Percentiles rank a stretch among this genome's conserved stretches.
Conservation (phyloP, 2,329 filamentous ascomycete genomes). For the Furcasterigmium furcatum region DNA sequence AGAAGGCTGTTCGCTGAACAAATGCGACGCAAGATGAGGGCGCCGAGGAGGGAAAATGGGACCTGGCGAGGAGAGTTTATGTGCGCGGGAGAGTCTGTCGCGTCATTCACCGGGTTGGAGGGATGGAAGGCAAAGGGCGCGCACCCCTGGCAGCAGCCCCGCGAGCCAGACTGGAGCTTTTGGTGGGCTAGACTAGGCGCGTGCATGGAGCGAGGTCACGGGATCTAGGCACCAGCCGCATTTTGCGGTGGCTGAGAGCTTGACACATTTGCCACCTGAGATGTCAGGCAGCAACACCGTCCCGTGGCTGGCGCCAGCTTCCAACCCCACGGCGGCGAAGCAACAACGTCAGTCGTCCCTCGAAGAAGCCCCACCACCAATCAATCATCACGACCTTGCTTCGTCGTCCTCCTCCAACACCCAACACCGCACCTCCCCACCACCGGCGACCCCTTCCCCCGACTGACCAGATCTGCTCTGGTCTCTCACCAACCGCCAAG, state of each 20-base stretch:
- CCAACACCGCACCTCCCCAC: conserved; percentile 3
- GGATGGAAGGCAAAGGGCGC: no score
- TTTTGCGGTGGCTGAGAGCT: not conserved
- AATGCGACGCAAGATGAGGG: no score
- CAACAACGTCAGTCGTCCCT: conserved; percentile 10
- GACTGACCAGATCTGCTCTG: not conserved
- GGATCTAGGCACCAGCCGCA: conserved; percentile 4
- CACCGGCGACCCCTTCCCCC: conserved; percentile 5
- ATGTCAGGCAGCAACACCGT: conserved; percentile 17
- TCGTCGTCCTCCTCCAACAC: conserved; percentile 13
- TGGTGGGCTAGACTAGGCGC: conserved; percentile 2
- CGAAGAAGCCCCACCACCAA: conserved; percentile 10
- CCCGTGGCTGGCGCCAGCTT: not conserved
- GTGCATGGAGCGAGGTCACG: conserved; percentile 4
- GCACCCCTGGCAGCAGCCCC: no score
- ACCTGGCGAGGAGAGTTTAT: no score
- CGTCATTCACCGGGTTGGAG: no score
- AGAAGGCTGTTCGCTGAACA: no score
- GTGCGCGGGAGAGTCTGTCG: no score
- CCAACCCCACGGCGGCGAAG: conserved; percentile 2
- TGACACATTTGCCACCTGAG: not conserved
- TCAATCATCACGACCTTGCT: conserved; percentile 8
- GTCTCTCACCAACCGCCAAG: conserved; percentile 22
- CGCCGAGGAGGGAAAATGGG: no score
- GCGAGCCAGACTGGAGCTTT: no score